A percentile compares a stretch with the other conserved stretches of the same genome.
Conservation (phyloP, 495 filamentous ascomycete species). For the Xylaria acuta region DNA sequence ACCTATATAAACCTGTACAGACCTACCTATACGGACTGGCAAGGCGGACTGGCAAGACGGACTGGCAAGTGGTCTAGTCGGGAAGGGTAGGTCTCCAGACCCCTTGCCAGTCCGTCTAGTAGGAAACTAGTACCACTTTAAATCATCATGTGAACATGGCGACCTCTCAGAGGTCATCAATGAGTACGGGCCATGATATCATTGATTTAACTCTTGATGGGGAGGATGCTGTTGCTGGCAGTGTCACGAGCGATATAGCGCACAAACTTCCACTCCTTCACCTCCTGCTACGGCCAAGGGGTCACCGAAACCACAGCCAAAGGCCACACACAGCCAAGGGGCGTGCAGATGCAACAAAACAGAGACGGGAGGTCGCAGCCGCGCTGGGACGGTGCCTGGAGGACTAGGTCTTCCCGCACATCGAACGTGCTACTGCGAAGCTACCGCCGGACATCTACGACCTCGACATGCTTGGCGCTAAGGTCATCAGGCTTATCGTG, state of each 20-base stretch:
- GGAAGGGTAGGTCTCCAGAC: too few relatives aligned
- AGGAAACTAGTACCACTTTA: not conserved
- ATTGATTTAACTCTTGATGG: slow-evolving; percentile 4
- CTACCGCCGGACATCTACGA: slow-evolving; percentile 33
- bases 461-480: slow-evolving; percentile 35
- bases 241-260: not conserved
- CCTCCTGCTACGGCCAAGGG: too few relatives aligned
- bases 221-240: not conserved
- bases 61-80: too few relatives aligned
- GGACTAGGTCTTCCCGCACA: slow-evolving; percentile 46
- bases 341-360: not conserved
- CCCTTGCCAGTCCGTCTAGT: too few relatives aligned
- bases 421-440: slow-evolving; percentile 34
- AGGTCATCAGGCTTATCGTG: slow-evolving; percentile 31
- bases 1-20: too few relatives aligned
- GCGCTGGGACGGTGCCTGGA: slow-evolving; percentile 37
- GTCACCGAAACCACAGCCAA: too few relatives aligned
- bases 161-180: not conserved
- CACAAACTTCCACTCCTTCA: not conserved
- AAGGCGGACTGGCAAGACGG: too few relatives aligned
- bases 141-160: slow-evolving; percentile 11
- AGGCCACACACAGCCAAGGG: too few relatives aligned
- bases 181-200: not conserved
- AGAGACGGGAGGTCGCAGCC: slow-evolving; percentile 11
- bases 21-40: too few relatives aligned